phyloP scores from a whole-genome alignment of 768 basidiomycete genomes.

The Trametes cinnabarina region DNA sequence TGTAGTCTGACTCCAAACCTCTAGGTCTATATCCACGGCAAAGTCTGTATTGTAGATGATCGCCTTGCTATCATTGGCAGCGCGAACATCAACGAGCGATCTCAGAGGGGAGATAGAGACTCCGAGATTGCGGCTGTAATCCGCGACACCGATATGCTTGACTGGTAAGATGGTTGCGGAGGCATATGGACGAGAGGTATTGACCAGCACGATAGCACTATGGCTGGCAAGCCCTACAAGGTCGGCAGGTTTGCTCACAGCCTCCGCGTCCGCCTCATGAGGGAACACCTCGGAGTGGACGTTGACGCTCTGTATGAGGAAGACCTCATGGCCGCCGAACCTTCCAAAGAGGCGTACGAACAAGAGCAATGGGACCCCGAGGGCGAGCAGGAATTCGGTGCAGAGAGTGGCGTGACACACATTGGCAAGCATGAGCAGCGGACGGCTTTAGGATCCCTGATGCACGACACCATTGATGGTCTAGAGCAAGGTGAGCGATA shows the following conservation, averaged over 20 bases:
- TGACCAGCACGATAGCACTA: constrained; percentile 50
- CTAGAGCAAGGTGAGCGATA: constrained; percentile 52
- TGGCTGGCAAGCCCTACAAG: constrained; percentile 93
- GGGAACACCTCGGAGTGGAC: constrained; percentile 93
- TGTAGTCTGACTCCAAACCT: constrained; percentile 15
- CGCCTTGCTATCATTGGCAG: constrained; percentile 92
- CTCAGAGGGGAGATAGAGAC: constrained; percentile 93
- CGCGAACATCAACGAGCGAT: constrained; percentile 97
- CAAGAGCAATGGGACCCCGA: constrained; percentile 74
- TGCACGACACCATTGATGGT: constrained; percentile 38
- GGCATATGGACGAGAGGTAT: not conserved
- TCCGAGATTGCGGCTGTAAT: constrained; percentile 93
- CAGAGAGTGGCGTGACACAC: constrained; percentile 38
- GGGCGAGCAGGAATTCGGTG: constrained; percentile 55
- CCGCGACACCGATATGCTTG: constrained; percentile 95
- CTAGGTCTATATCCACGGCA: constrained; percentile 81
- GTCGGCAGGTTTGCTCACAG: constrained; percentile 97
- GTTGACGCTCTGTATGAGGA: constrained; percentile 86
- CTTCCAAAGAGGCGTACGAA: constrained; percentile 47
- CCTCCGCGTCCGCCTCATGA: constrained; percentile 90
- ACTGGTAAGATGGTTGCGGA: constrained; percentile 56
- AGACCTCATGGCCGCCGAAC: constrained; percentile 56
- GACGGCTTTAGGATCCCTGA: constrained; percentile 25
- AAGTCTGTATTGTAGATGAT: constrained; percentile 85
- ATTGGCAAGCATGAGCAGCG: constrained; percentile 22